Evolutionary conservation across 1,284 basidiomycete species (phyloP), one percentile per base, ranked within the genome.

Genomic region (Cutaneotrichosporon cyanovorans): DNA sequence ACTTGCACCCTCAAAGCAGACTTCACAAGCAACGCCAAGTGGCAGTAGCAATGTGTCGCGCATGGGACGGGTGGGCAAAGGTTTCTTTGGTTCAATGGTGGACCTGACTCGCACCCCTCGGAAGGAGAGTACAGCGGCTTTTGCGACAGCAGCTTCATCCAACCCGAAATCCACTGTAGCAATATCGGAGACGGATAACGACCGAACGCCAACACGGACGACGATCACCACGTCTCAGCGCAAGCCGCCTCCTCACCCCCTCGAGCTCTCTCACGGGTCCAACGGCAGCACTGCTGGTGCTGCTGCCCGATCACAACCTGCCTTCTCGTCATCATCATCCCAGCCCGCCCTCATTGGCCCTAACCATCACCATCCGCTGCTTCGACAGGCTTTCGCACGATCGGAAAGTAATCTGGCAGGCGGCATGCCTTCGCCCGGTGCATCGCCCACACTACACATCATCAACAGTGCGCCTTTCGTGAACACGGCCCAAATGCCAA

Each of bases 1-100:
- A 3, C 19, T 40, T 20, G 11, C 45, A 11, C 37, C 15, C 12
- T 16, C 21, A 21, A 28, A 28, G 12, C 25, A 28, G 25, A 7
- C 25, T 28, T 12, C 25, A 12, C 25, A 7, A 12, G 36, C 37
- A 28, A 15, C 28, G 16, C 18, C 30, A 37, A 19, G 11, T 21
- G 36, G 19, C 8, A 31, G 15, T 14, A 8, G 18, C 5, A 16
- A 21, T 40, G 11, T 12, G 18, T 7, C 25, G 8, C 37, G 37
- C 21, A 15, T 4, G 11, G 20, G 19, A 15, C 16, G 18, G 14
- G n/a, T 18, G 35, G n/a, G 35, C 35, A 18, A 11, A 11, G 35
- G 35, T 10, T 6, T 36, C 35, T 8, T 54, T 48, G 52, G 52
- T 7, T 54, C 52, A 18, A 50, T 54, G 48, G 52, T 54, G 22